phyloP scores from a whole-genome alignment of 306 rosid genomes.

The Senna tora region DNA sequence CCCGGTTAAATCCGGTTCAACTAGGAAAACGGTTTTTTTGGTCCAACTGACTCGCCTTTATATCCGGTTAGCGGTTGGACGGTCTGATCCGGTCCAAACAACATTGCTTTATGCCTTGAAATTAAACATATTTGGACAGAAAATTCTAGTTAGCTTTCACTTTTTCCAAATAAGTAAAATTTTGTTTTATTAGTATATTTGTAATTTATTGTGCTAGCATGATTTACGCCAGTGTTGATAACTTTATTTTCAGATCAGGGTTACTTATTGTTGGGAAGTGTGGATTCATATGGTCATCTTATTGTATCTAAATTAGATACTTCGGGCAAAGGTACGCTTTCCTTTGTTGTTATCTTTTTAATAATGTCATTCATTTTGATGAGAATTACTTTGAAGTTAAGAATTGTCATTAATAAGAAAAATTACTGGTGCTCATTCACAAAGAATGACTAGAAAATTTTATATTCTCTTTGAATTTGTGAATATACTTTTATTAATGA shows the following conservation, averaged over 20 bases:
- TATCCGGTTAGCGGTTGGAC: too few relatives aligned
- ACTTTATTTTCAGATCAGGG: conserved; percentile 58
- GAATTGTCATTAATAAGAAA: conserved; percentile 1
- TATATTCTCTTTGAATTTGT: not conserved
- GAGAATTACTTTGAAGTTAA: conserved; percentile 20
- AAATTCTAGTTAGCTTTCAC: not conserved
- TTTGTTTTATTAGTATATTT: not conserved
- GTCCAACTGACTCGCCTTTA: too few relatives aligned
- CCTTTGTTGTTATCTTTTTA: conserved; percentile 9
- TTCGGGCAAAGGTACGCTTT: conserved; percentile 61
- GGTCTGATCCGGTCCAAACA: too few relatives aligned
- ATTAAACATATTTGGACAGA: not conserved
- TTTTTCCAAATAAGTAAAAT: not conserved
- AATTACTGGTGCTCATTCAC: not conserved
- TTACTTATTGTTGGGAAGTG: conserved; percentile 76
- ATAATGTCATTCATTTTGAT: conserved; percentile 21
- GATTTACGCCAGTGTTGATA: conserved; percentile 16
- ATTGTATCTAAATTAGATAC: conserved; percentile 82
- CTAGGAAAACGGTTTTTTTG: too few relatives aligned
- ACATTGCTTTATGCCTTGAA: not conserved
- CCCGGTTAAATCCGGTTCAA: too few relatives aligned
- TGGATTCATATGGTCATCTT: conserved; percentile 85
- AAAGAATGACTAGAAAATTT: not conserved
- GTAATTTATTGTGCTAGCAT: conserved; percentile 1
- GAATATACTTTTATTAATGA: conserved; percentile 2